A percentile compares a stretch with the other conserved stretches of the same genome.
These are phyloP conservation scores for Goffeauzyma gilvescens DNA, from an alignment of 768 basidiomycete species.

Conservation along the genomic window DNA sequence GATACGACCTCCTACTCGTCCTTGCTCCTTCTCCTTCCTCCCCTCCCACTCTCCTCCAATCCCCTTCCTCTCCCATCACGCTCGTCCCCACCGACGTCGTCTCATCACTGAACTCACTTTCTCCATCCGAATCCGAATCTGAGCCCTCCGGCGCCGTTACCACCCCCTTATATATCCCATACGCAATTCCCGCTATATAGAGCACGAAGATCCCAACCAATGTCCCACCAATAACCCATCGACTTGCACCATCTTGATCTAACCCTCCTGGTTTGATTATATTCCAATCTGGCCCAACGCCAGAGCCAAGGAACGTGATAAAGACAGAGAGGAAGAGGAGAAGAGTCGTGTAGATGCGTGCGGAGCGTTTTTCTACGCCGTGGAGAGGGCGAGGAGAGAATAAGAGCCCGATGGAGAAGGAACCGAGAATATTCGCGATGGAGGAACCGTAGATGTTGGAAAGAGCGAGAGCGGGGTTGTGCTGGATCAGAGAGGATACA, in stretches of 20 bases:
- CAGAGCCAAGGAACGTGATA: neutral
- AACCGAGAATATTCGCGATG: conserved; percentile 20
- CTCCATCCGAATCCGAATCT: neutral
- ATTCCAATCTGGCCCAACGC: neutral
- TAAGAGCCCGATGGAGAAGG: conserved; percentile 20
- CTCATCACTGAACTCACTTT: neutral
- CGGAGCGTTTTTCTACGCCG: conserved; percentile 2
- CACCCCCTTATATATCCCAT: conserved; percentile 12
- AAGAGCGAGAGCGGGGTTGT: conserved; percentile 13
- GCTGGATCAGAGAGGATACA: conserved; percentile 8
- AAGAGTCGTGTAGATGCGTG: conserved; percentile 11
- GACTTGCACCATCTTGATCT: neutral
- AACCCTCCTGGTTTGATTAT: neutral
- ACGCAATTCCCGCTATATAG: conserved; percentile 11
- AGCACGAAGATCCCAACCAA: conserved; percentile 9
- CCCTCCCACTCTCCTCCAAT: neutral
- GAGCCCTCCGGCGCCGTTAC: conserved; percentile 14
- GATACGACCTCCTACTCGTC: no score
- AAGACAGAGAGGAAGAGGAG: conserved; percentile 7
- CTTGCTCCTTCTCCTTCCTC: neutral
- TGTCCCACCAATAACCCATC: conserved; percentile 5
- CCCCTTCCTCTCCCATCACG: neutral
- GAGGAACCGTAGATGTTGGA: conserved; percentile 15
- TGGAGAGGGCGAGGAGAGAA: conserved; percentile 1
- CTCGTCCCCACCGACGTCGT: neutral